Conservation (phyloP, 495 filamentous ascomycete genomes). For the Margaritispora aquatica region DNA sequence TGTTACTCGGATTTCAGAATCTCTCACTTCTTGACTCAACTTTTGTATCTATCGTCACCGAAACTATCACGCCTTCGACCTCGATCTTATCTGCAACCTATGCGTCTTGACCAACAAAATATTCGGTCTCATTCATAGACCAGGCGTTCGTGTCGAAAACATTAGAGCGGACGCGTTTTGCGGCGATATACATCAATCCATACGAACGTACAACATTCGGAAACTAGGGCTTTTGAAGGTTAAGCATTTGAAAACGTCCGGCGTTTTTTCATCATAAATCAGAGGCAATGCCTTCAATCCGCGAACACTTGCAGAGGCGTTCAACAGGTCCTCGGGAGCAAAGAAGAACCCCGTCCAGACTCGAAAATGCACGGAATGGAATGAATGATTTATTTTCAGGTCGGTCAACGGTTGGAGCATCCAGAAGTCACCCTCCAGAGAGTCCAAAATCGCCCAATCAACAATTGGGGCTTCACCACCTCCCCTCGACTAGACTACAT, state of each 20-base stretch:
- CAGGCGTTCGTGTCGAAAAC: neutral
- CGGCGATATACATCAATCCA: neutral
- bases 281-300: conserved; percentile 6
- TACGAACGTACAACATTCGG: neutral
- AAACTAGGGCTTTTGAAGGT: neutral
- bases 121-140: conserved; percentile 14
- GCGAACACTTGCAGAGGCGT: conserved; percentile 1
- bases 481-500: conserved; percentile 34
- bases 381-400: conserved; percentile 28
- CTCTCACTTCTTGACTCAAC: neutral
- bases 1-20: neutral
- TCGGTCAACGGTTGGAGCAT: conserved; percentile 18
- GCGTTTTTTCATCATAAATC: neutral
- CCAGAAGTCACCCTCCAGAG: conserved; percentile 22
- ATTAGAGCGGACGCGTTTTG: conserved; percentile 13
- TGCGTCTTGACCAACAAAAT: conserved; percentile 5
- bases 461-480: conserved; percentile 27
- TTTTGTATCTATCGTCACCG: neutral
- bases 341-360: conserved; percentile 5
- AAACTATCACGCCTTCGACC: neutral
- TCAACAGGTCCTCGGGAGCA: neutral
- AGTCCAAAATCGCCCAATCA: conserved; percentile 38
- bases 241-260: neutral
- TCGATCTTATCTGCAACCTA: conserved; percentile 11
- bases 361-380: conserved; percentile 11